Base-by-base conservation (phyloP, 108 stramenopile genomes). In the Stephanodiscus triporus region DNA sequence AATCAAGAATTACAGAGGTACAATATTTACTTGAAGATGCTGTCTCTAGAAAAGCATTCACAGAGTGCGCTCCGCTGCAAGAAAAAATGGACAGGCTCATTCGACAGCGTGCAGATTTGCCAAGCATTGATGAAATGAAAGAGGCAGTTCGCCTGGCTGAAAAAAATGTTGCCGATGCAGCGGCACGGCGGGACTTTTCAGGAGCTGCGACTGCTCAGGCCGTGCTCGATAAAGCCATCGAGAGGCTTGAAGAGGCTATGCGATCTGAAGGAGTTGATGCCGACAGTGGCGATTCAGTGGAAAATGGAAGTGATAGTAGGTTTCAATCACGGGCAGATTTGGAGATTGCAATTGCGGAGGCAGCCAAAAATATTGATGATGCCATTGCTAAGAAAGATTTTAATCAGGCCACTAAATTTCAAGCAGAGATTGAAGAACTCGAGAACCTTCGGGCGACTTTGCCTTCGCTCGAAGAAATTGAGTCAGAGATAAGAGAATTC, bases 41-140 rank as follows among this genome's bases (percentile, higher is more conserved):
- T 20, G 57, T 95, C 19, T 58, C 80, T 40, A 80, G 82, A 22
- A 95, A 93, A 78, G 81, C 77, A 6, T 95, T 86, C 61, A 57
- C 63, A 26, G 90, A 86, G 49, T 92, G 91, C 37, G 87, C 81
- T 58, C 91, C 90, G 30, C 75, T 95, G 16, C 90, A 95, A 79
- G 77, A 85, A 29, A 81, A 88, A 65, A 42, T 95, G 13, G 89
- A 95, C 37, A 76, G 57, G 30, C 65, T 95, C 2, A 70, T 82
- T 4, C 67, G 68, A 34, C 87, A 88, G 64, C 77, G 95, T 19
- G 66, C 51, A 10, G 87, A 92, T 54, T 73, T 87, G 26, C 95
- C 95, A 53, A 93, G 91, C 29, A 69, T 92, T 20, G 85, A 88
- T 4, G 95, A 95, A 62, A 67, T 92, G 36, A 78, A 81, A 57